Percentiles rank a stretch among this genome's conserved stretches.
Evolutionary conservation across 306 rosid species (phyloP).

Genomic region (Geum urbanum): DNA sequence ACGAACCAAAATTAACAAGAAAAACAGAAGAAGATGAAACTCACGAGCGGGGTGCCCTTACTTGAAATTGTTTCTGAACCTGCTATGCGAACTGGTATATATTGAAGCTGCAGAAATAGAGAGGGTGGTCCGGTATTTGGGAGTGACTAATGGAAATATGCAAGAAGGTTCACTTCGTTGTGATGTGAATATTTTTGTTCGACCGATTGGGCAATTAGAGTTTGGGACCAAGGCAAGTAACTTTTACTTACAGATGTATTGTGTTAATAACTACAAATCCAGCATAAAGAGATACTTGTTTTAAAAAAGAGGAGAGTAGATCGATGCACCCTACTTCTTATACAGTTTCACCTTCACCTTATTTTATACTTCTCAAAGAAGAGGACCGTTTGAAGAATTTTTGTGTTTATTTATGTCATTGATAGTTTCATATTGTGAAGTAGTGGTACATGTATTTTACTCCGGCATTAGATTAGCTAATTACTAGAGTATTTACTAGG

Average conservation of each 20-base stretch:
- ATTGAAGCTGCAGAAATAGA: slow-evolving; percentile 88
- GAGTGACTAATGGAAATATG: slow-evolving; percentile 95
- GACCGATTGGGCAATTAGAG: slow-evolving; percentile 73
- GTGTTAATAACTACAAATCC: slow-evolving; percentile 6
- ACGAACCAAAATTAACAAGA: too few species aligned
- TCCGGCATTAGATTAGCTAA: too few species aligned
- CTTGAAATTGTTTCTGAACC: slow-evolving; percentile 99
- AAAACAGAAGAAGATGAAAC: too few species aligned
- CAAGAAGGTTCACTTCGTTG: slow-evolving; percentile 98
- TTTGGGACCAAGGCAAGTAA: slow-evolving; percentile 80
- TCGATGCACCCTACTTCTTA: too few species aligned
- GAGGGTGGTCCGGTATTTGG: slow-evolving; percentile 86
- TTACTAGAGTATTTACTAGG: too few species aligned
- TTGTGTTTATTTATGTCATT: too few species aligned
- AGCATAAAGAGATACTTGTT: background rate
- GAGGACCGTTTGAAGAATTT: too few species aligned
- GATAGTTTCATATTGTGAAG: too few species aligned
- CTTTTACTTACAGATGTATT: background rate
- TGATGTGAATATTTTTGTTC: slow-evolving; percentile 84
- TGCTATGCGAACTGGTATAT: slow-evolving; percentile 90
- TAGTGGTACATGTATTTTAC: too few species aligned
- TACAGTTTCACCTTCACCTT: too few species aligned
- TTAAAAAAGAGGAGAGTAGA: too few species aligned
- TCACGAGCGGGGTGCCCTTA: slow-evolving; percentile 97
- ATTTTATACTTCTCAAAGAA: too few species aligned